Percentiles rank a stretch among this genome's conserved stretches.
Conservation (phyloP, 1,284 basidiomycete genomes). For the Malassezia brasiliensis region DNA sequence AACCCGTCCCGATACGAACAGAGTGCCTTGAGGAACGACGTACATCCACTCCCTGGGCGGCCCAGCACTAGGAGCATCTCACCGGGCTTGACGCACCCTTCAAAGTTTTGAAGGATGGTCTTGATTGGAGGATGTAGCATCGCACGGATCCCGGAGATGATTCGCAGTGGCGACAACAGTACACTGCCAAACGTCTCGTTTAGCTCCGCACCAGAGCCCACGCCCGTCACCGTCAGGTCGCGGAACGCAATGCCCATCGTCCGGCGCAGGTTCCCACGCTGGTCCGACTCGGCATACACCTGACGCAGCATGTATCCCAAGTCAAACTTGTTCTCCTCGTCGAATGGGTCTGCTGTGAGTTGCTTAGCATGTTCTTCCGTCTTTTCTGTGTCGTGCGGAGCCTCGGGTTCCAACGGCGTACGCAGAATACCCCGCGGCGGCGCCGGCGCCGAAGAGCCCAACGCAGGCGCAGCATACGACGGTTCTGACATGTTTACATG, state of each 20-base stretch:
- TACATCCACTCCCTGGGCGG: conserved; percentile 57
- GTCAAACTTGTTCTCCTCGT: conserved; percentile 45
- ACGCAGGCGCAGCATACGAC: no score
- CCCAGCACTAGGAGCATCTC: conserved; percentile 57
- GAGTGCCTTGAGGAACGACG: conserved; percentile 55
- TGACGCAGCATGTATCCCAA: conserved; percentile 43
- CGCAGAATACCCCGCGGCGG: neutral
- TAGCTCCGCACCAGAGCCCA: conserved; percentile 30
- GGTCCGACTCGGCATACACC: conserved; percentile 29
- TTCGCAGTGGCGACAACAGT: conserved; percentile 24
- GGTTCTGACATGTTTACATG: no score
- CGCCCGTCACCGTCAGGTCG: conserved; percentile 30
- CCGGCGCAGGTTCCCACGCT: conserved; percentile 29
- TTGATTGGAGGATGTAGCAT: conserved; percentile 31
- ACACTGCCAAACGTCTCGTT: conserved; percentile 25
- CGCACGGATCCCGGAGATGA: conserved; percentile 19
- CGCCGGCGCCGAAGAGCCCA: neutral
- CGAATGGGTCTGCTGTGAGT: conserved; percentile 25
- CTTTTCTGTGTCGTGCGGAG: neutral
- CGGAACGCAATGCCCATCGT: conserved; percentile 32
- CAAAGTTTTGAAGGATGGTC: conserved; percentile 27
- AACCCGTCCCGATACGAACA: conserved; percentile 51
- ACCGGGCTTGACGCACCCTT: conserved; percentile 53
- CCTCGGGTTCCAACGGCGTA: neutral
- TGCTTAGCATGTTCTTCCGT: neutral